phyloP scores from a whole-genome alignment of 2,329 filamentous ascomycete species.

The Leptoxyphium fumago region DNA sequence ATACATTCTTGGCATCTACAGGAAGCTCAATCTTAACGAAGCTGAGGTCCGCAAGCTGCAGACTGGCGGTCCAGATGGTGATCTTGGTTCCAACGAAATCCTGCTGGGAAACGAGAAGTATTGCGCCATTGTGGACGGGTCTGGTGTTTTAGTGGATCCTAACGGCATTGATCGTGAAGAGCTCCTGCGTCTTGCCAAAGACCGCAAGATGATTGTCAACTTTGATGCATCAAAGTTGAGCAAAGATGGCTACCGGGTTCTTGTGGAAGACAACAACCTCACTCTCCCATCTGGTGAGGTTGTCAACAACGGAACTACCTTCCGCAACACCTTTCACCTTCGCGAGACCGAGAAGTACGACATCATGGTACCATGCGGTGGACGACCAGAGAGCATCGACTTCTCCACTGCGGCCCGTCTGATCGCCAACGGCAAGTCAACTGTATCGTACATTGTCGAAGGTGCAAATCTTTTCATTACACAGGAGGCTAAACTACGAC shows the following conservation, averaged over 20 bases:
- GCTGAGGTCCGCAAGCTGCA: slow-evolving; percentile 82
- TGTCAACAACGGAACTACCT: slow-evolving; percentile 78
- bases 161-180: slow-evolving; percentile 76
- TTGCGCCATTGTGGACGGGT: slow-evolving; percentile 86
- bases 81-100: slow-evolving; percentile 95
- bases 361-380: slow-evolving; percentile 88
- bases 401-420: slow-evolving; percentile 73
- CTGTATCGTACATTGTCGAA: slow-evolving; percentile 90
- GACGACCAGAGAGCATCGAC: slow-evolving; percentile 91
- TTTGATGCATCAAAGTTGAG: slow-evolving; percentile 81
- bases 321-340: slow-evolving; percentile 96
- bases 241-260: slow-evolving; percentile 71
- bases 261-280: slow-evolving; percentile 81
- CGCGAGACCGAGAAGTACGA: slow-evolving; percentile 57
- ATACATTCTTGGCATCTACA: slow-evolving; percentile 92
- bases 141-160: slow-evolving; percentile 86
- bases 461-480: slow-evolving; percentile 98
- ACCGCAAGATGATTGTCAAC: slow-evolving; percentile 75
- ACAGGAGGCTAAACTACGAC: slow-evolving; percentile 87
- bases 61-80: slow-evolving; percentile 91
- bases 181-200: slow-evolving; percentile 68
- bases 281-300: slow-evolving; percentile 78
- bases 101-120: slow-evolving; percentile 92
- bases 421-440: slow-evolving; percentile 76
- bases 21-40: slow-evolving; percentile 83